Evolutionary conservation across 352 stramenopile species (phyloP), one percentile per base, ranked within the genome.

Genomic region (Saprolegnia diclina): DNA sequence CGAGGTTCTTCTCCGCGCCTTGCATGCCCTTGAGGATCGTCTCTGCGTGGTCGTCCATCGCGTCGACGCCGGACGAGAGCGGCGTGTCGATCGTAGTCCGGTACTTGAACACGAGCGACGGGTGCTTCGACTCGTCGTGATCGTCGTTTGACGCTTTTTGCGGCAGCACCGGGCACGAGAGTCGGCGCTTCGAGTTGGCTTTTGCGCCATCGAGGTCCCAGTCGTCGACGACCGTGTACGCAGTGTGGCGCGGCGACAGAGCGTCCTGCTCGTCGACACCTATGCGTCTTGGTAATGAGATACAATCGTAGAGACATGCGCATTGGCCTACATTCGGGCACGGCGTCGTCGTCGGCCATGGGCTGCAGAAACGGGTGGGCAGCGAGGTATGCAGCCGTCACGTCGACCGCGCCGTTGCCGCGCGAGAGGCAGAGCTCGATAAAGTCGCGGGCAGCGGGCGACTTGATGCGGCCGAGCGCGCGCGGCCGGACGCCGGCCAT

Each of bases 381-480:
- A 32, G 92, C 72, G 62, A 94, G 61, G 66, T 94, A 94, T 65
- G 88, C 75, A 19, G 86, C 84, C n/a, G 81, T 89, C 19, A 94
- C 86, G 67, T 94, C 86, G 48, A 94, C 74, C 4, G 88, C 55
- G 6, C 86, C 86, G 62, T 94, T 92, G 22, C 86, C 86, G 22
- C 86, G 80, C 16, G 83, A 92, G 16, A 94, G 56, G 68, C 86
- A 94, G 14, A 94, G 67, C 73, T 94, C 86, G 35, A 94, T 94
- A 63, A 94, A 94, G 66, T 94, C 86, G 11, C 76, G 73, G 7
- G 86, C 86, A 9, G 82, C 76, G 46, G 90, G 79, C 56, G 83
- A 92, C 9, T 91, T 74, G 29, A 94, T 83, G 29, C 86, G 80
- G 63, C 90, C 79, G 11, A 94, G 50, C 0, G 83, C 86, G 19